Evolutionary conservation across 805 yeast species (phyloP), one percentile per base, ranked within the genome.

Genomic region (Pichia deserticola): DNA sequence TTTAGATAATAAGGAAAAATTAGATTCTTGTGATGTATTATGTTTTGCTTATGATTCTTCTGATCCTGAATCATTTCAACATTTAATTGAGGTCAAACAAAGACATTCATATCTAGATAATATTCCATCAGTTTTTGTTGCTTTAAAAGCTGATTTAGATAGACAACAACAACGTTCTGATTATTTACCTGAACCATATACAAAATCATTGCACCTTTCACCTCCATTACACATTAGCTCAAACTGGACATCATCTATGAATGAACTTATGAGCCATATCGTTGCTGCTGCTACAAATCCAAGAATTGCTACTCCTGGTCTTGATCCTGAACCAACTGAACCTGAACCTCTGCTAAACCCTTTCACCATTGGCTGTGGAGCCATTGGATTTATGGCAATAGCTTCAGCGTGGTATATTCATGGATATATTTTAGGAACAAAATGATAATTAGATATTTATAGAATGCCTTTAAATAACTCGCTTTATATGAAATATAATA

Each of bases 1-100:
- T 5, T 64, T 92, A 28, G 92, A 81, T 44, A 88, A 90, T 61
- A 75, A 74, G 36, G 63, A 70, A 13, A 75, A 89, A 46, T 64
- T 92, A 9, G 87, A 85, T 48, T 85, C 84, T 46, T 93, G 98
- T 67, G 99, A 93, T 64, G 96, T 89, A 3, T 63, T 93, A 1
- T 93, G 98, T 65, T 76, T 86, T 60, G 76, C 89, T 0, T 93
- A 93, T 65, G 99, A 93, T 63, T 89, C 97, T 0, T 84, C 97
- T 0, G 97, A 93, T 61, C 97, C 99, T 0, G 95, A 92, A 49
- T 87, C 96, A 40, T 93, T 93, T 64, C 86, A 89, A 48, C 81
- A 86, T 61, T 68, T 90, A 47, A 84, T 86, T 30, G 85, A 85
- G 20, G 63, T 90, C n/a, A 69, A 89, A 12, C 70, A 75, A 33